These are phyloP conservation scores for Ceratocystis harringtonii DNA, from an alignment of 2,329 filamentous ascomycete genomes.

Conservation along the genomic window DNA sequence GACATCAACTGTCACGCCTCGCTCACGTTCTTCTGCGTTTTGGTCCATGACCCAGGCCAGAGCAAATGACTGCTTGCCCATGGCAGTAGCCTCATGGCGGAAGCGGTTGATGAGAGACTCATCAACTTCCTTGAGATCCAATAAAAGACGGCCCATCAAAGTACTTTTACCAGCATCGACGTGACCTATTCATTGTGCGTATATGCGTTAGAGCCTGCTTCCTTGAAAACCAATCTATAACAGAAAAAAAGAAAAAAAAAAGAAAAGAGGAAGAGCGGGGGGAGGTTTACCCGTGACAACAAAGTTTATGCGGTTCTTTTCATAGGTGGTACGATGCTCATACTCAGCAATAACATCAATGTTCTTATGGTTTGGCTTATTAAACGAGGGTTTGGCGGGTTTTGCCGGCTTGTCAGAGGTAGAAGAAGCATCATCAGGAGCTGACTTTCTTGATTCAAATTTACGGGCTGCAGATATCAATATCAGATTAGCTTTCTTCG, in stretches of 20 bases:
- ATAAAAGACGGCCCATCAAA: constrained; percentile 83
- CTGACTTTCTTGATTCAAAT: not conserved
- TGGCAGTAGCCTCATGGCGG: constrained; percentile 71
- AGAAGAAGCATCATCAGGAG: not conserved
- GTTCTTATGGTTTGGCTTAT: constrained; percentile 55
- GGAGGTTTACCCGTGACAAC: constrained; percentile 61
- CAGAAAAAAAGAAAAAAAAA: constrained; percentile 7
- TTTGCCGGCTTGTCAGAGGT: not conserved
- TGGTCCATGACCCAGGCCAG: constrained; percentile 96
- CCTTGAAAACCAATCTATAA: not conserved
- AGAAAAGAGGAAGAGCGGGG: constrained; percentile 21
- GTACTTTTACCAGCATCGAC: constrained; percentile 97
- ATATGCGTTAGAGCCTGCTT: not conserved
- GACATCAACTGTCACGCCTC: constrained; percentile 93
- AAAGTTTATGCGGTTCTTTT: constrained; percentile 75
- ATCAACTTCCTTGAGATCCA: constrained; percentile 78
- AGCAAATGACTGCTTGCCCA: constrained; percentile 90
- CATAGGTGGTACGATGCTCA: constrained; percentile 43
- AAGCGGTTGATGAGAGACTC: constrained; percentile 80
- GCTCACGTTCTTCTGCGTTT: constrained; percentile 69
- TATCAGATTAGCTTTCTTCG: constrained; percentile 16
- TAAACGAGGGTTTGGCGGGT: constrained; percentile 24
- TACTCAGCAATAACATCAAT: constrained; percentile 73
- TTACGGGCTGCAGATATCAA: constrained; percentile 9
- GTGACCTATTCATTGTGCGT: constrained; percentile 46